Conservation (phyloP, 345 rosid species). For the Populus tremula region DNA sequence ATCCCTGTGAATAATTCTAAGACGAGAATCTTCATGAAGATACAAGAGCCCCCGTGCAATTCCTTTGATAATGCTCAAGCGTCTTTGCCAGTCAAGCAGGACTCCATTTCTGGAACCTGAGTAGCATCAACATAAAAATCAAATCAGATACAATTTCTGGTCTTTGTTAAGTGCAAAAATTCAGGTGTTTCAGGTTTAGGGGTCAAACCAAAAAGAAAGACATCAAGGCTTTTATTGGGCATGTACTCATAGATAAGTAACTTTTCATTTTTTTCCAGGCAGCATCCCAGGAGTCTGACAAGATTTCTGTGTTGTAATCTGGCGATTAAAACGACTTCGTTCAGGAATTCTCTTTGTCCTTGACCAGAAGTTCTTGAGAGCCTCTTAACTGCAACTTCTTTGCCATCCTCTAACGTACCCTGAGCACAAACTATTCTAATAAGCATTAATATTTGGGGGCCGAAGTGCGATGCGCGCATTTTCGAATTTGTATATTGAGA, state of each 20-base stretch:
- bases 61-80: conserved; percentile 32
- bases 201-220: too few relatives aligned
- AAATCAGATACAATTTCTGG: too few relatives aligned
- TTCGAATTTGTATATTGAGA: too few relatives aligned
- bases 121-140: not conserved
- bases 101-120: conserved; percentile 7
- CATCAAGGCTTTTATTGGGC: too few relatives aligned
- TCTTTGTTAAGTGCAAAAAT: too few relatives aligned
- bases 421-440: not conserved
- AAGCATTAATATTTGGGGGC: not conserved
- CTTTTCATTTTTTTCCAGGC: conserved; percentile 20
- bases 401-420: conserved; percentile 20
- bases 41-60: conserved; percentile 39
- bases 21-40: conserved; percentile 44
- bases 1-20: conserved; percentile 36
- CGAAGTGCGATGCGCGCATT: too few relatives aligned
- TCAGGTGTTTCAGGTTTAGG: too few relatives aligned
- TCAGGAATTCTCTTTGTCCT: conserved; percentile 26
- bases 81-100: conserved; percentile 30
- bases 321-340: conserved; percentile 23
- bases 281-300: conserved; percentile 23
- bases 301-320: conserved; percentile 30
- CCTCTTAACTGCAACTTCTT: conserved; percentile 32
- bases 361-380: conserved; percentile 28
- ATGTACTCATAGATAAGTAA: not conserved